Conservation (phyloP, 2,329 filamentous ascomycete genomes). For the Didymella lethalis region DNA sequence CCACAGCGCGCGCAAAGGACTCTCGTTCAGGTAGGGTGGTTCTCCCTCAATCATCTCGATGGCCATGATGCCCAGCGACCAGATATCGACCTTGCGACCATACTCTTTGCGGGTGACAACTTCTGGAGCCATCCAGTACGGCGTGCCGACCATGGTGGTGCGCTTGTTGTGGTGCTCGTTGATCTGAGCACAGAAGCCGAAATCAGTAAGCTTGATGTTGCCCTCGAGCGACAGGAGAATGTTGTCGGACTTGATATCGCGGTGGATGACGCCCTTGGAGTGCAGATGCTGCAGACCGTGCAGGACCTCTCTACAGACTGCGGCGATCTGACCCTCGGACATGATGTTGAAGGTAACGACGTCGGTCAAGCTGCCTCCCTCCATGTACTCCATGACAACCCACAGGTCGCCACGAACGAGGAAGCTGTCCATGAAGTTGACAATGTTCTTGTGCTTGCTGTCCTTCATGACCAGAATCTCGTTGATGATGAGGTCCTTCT, state of each 20-base stretch:
- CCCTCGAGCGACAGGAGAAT: slow-evolving; percentile 92
- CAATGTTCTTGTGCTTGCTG: slow-evolving; percentile 96
- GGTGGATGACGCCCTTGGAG: slow-evolving; percentile 96
- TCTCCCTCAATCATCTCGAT: slow-evolving; percentile 99
- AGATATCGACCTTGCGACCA: slow-evolving; percentile 97
- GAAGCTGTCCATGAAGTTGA: slow-evolving; percentile 99
- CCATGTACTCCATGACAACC: slow-evolving; percentile 99
- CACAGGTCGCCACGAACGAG: slow-evolving; percentile 88
- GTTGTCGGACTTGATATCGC: slow-evolving; percentile 99
- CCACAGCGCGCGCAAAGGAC: slow-evolving; percentile 89
- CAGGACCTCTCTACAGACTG: slow-evolving; percentile 91
- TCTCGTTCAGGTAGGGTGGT: slow-evolving; percentile 95
- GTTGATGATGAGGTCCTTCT: slow-evolving; percentile 99
- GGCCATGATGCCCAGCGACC: slow-evolving; percentile 98
- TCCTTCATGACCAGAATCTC: slow-evolving; percentile 99
- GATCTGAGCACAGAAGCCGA: slow-evolving; percentile 98
- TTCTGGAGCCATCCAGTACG: slow-evolving; percentile 99
- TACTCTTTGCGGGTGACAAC: slow-evolving; percentile 98
- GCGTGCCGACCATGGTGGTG: slow-evolving; percentile 98
- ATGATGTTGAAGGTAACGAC: slow-evolving; percentile 99
- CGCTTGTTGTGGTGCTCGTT: slow-evolving; percentile 97
- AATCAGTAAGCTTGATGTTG: slow-evolving; percentile 98
- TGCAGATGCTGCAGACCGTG: slow-evolving; percentile 93
- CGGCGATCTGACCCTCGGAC: slow-evolving; percentile 96
- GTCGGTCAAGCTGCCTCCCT: slow-evolving; percentile 95